Evolutionary conservation across 495 filamentous ascomycete species (phyloP).

Genomic region (Penicillium pulvis): DNA sequence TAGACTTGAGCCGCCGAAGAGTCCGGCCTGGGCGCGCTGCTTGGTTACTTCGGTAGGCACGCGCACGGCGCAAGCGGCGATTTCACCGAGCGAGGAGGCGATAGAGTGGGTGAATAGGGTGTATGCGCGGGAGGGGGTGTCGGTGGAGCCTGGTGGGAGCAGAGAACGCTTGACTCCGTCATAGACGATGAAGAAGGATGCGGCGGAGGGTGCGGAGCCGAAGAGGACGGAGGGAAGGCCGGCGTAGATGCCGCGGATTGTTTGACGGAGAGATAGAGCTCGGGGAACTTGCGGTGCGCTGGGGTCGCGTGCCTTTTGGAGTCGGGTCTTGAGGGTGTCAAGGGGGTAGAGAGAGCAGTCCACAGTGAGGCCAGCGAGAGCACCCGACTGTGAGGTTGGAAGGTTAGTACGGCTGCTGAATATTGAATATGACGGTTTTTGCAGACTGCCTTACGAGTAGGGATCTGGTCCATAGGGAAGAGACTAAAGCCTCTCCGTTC

Average conservation of each 20-base stretch:
- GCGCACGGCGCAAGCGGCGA: slow-evolving; percentile 87
- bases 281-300: slow-evolving; percentile 56
- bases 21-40: slow-evolving; percentile 88
- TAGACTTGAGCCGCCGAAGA: slow-evolving; percentile 56
- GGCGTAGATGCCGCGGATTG: slow-evolving; percentile 73
- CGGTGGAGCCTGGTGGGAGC: slow-evolving; percentile 33
- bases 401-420: slow-evolving; percentile 4
- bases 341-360: slow-evolving; percentile 90
- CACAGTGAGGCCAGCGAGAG: slow-evolving; percentile 82
- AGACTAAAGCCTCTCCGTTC: slow-evolving; percentile 41
- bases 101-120: slow-evolving; percentile 68
- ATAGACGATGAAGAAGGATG: slow-evolving; percentile 98
- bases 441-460: slow-evolving; percentile 36
- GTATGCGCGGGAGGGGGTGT: slow-evolving; percentile 37
- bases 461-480: slow-evolving; percentile 49
- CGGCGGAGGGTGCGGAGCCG: slow-evolving; percentile 91
- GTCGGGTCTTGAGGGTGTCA: slow-evolving; percentile 90
- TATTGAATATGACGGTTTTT: neutral
- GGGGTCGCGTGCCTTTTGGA: slow-evolving; percentile 81
- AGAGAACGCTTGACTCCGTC: slow-evolving; percentile 71
- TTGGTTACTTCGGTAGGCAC: slow-evolving; percentile 98
- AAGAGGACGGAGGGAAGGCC: slow-evolving; percentile 66
- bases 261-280: slow-evolving; percentile 41
- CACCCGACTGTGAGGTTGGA: slow-evolving; percentile 60
- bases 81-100: slow-evolving; percentile 85